Evolutionary conservation across 257 asterid species (phyloP), one percentile per base, ranked within the genome.

Genomic region (Lantana camara): DNA sequence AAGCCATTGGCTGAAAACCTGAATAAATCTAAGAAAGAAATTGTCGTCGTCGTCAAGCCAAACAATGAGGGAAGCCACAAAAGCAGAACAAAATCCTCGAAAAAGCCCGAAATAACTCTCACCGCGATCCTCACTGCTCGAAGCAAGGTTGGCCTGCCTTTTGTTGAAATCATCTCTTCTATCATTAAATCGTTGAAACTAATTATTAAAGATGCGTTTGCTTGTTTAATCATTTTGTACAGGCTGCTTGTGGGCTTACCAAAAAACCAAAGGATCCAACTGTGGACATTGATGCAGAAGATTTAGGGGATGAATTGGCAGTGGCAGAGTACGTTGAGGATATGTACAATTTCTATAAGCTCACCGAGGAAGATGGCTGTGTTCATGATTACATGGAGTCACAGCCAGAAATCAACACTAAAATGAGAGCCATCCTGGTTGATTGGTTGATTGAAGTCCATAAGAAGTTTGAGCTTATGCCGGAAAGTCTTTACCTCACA

Each of bases 371-470:
- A 9, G 83, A 83, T 14, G 55, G 57, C 32, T 64, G 52, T 42
- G 75, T 82, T 23, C 14, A 61, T 6, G 84, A 83, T 61, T 83
- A 80, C 81, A 85, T 85, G 81, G 71, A 51, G 37, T 60, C 79
- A 27, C 94, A 85, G 71, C 82, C 83, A 7, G 79, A 80, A 9
- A 77, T 85, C 70, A 85, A 68, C 67, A 42, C 49, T 21, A 85
- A 80, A 57, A 82, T 85, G 84, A 78, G 94, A 72, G 75, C 78
- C 30, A 75, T 79, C 56, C 84, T 85, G 54, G 86, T 85, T 16
- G 90, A 85, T 57, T 85, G 94, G 94, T 48, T 85, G 78, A 68
- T 83, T 7, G 90, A 83, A 66, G 90, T 75, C 44, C 94, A 85
- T 77, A 76, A 49, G 73, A 83, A 79, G 49, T 85, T 85, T 53